A percentile compares a stretch with the other conserved stretches of the same genome.
Evolutionary conservation across 176 grass and related monocot species (phyloP).

Genomic region (Eleusine coracana): DNA sequence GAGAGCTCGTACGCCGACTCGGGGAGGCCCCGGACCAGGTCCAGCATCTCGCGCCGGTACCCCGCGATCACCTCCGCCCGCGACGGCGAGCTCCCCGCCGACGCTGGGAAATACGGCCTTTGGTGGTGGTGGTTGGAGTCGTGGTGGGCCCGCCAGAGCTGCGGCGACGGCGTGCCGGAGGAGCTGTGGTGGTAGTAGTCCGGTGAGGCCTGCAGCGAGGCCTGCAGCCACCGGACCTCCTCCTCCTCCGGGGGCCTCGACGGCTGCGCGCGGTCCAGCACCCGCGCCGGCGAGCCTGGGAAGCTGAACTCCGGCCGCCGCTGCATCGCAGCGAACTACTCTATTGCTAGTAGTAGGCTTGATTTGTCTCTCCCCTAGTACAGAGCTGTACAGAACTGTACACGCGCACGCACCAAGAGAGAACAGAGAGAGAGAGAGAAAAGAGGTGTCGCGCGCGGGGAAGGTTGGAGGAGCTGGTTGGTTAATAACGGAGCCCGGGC

Average conservation of each 20-base stretch:
- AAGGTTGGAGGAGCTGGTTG: neutral
- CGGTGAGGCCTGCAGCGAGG: conserved; percentile 37
- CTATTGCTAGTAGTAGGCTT: neutral
- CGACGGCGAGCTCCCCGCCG: conserved; percentile 20
- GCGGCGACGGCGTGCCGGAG: conserved; percentile 50
- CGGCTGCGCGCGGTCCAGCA: neutral
- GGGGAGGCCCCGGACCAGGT: conserved; percentile 69
- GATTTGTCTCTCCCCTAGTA: neutral
- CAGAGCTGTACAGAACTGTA: neutral
- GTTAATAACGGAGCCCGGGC: conserved; percentile 10
- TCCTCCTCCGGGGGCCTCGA: conserved; percentile 27
- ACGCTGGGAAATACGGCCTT: conserved; percentile 13
- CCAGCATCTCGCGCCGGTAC: conserved; percentile 82
- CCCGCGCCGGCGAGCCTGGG: neutral
- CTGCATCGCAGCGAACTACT: neutral
- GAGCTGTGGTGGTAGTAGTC: conserved; percentile 4
- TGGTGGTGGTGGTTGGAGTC: neutral
- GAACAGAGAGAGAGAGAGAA: neutral
- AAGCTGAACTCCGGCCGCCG: conserved; percentile 54
- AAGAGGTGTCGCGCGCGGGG: neutral
- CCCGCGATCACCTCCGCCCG: conserved; percentile 59
- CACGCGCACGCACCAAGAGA: neutral
- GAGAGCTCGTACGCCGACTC: conserved; percentile 78
- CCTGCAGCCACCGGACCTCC: conserved; percentile 49
- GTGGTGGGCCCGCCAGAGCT: conserved; percentile 36